Conservation (phyloP, 2,329 filamentous ascomycete species). For the Thielaviopsis euricoi region DNA sequence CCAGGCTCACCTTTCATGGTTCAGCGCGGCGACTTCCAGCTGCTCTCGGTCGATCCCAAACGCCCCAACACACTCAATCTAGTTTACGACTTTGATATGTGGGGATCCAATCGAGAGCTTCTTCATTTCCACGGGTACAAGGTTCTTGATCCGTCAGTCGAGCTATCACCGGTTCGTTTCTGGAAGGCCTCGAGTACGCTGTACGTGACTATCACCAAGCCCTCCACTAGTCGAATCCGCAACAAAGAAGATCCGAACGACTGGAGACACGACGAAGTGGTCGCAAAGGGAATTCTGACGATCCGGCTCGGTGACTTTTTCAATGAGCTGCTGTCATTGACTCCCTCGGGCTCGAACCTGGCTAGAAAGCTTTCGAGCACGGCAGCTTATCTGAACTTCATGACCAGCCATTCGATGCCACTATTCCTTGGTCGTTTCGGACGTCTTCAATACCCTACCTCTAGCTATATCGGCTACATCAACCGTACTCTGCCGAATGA, state of each 20-base stretch:
- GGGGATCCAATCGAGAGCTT: conserved; percentile 31
- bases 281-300: conserved; percentile 44
- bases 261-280: conserved; percentile 25
- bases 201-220: conserved; percentile 40
- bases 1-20: conserved; percentile 44
- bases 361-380: conserved; percentile 28
- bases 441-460: conserved; percentile 36
- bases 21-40: conserved; percentile 36
- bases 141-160: conserved; percentile 41
- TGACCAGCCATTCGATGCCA: conserved; percentile 35
- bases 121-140: conserved; percentile 48
- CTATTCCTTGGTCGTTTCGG: conserved; percentile 39
- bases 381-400: conserved; percentile 32
- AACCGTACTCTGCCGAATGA: conserved; percentile 31
- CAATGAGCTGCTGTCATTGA: conserved; percentile 37
- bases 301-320: conserved; percentile 37
- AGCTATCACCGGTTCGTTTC: conserved; percentile 37
- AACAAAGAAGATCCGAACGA: conserved; percentile 21
- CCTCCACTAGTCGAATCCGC: conserved; percentile 12
- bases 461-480: conserved; percentile 31
- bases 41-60: conserved; percentile 36
- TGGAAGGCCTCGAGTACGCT: conserved; percentile 47
- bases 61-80: conserved; percentile 41
- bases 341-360: conserved; percentile 30
- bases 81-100: conserved; percentile 45